Evolutionary conservation across 2,329 filamentous ascomycete species (phyloP).

Genomic region (Tolypocladium guangdongense): DNA sequence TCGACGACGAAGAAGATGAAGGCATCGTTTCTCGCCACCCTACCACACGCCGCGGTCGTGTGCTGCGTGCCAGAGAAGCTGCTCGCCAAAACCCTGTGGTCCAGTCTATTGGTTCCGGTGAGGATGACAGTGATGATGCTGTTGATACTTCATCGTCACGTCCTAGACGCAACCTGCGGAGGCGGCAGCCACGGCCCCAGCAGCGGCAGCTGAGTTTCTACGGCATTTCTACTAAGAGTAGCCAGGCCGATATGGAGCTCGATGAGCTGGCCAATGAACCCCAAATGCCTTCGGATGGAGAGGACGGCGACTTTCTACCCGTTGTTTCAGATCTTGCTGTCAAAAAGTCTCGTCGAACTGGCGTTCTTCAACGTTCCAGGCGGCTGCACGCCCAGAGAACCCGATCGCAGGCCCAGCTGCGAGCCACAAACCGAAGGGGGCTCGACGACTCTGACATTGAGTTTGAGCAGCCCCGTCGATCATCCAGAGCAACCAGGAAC

Average conservation of each 20-base stretch:
- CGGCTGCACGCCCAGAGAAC: conserved; percentile 9
- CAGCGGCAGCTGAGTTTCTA: conserved; percentile 6
- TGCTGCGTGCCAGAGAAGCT: conserved; percentile 15
- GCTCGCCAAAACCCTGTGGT: conserved; percentile 2
- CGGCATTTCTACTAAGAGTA: conserved; percentile 15
- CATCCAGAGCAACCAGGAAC: conserved; percentile 33
- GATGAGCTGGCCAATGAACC: conserved; percentile 22
- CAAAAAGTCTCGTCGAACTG: conserved; percentile 12
- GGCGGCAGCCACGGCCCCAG: conserved; percentile 9
- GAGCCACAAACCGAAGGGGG: conserved; percentile 7
- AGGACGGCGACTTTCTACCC: conserved; percentile 23
- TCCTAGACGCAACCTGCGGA: conserved; percentile 12
- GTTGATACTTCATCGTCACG: not conserved
- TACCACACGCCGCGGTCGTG: conserved; percentile 1
- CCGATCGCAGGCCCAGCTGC: conserved; percentile 4
- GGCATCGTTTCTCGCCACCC: conserved; percentile 4
- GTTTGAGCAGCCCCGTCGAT: conserved; percentile 40
- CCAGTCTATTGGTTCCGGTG: conserved; percentile 5
- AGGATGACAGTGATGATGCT: conserved; percentile 9
- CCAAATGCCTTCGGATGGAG: conserved; percentile 16
- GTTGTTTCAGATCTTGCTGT: conserved; percentile 25
- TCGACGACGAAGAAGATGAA: conserved; percentile 16
- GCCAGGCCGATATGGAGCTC: conserved; percentile 11
- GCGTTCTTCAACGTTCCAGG: conserved; percentile 10
- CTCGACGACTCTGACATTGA: conserved; percentile 36